Conservation (phyloP, 1,284 basidiomycete species). For the Apiotrichum gracile region DNA sequence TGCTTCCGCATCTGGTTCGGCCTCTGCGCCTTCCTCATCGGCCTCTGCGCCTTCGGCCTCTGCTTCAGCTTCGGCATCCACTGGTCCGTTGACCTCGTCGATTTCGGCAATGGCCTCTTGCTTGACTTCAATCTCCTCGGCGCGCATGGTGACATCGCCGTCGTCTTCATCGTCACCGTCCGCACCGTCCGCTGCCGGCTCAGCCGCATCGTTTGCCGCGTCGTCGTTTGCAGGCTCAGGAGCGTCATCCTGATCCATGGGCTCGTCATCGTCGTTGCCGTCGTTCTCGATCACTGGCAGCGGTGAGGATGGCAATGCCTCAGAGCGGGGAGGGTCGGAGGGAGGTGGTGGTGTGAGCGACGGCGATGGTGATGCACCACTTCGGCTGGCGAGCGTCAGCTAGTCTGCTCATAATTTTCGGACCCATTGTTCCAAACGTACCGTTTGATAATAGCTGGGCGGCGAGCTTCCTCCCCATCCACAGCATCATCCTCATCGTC, state of each 20-base stretch:
- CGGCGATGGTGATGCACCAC: constrained; percentile 17
- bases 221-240: background rate
- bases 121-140: constrained; percentile 3
- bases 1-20: background rate
- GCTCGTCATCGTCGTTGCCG: constrained; percentile 3
- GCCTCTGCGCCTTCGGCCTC: background rate
- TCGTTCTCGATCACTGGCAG: background rate
- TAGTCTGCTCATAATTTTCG: background rate
- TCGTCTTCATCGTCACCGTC: constrained; percentile 16
- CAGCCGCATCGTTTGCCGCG: background rate
- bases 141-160: constrained; percentile 21
- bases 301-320: constrained; percentile 8
- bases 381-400: background rate
- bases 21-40: background rate
- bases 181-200: background rate
- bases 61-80: background rate
- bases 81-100: background rate
- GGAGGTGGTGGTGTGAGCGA: constrained; percentile 26
- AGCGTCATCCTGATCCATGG: constrained; percentile 7
- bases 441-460: background rate
- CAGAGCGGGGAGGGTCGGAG: constrained; percentile 16
- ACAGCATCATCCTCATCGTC: constrained; percentile 4
- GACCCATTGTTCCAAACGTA: background rate
- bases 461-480: background rate
- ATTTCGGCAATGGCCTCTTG: background rate